Conservation (phyloP, 148 eudicot genomes). For the Polygonum maritimum region DNA sequence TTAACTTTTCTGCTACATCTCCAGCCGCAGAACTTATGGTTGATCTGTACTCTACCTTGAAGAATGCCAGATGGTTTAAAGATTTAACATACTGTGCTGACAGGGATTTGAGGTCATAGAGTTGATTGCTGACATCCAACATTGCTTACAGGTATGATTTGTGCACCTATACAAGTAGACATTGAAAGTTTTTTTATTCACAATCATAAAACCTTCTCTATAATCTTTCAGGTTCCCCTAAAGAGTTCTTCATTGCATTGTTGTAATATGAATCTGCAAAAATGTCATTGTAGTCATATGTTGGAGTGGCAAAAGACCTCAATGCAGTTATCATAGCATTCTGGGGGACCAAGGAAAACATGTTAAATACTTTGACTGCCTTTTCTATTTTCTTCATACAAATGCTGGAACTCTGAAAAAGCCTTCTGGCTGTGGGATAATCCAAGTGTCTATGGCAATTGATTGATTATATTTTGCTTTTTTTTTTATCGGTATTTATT, state of each 20-base stretch:
- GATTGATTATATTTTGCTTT: background rate
- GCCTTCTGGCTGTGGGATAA: background rate
- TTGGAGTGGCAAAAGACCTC: constrained; percentile 21
- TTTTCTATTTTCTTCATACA: background rate
- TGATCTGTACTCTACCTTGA: background rate
- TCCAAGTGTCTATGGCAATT: background rate
- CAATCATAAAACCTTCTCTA: background rate
- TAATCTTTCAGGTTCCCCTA: background rate
- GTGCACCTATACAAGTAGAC: background rate
- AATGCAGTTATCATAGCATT: constrained; percentile 87
- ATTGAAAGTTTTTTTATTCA: background rate
- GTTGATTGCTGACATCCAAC: constrained; percentile 76
- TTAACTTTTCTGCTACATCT: too few relatives aligned
- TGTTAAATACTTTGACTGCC: constrained; percentile 28
- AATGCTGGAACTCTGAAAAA: background rate
- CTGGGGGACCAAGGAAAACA: constrained; percentile 84
- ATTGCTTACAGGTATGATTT: constrained; percentile 61
- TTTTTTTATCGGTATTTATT: background rate
- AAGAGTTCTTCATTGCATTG: background rate
- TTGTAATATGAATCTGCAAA: too few relatives aligned
- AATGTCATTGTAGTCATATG: too few relatives aligned
- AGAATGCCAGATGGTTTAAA: background rate
- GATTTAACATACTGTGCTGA: constrained; percentile 8
- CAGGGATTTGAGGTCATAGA: constrained; percentile 32
- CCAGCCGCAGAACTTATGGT: too few relatives aligned